Evolutionary conservation across 345 rosid species (phyloP).

Genomic region (Kandelia obovata): DNA sequence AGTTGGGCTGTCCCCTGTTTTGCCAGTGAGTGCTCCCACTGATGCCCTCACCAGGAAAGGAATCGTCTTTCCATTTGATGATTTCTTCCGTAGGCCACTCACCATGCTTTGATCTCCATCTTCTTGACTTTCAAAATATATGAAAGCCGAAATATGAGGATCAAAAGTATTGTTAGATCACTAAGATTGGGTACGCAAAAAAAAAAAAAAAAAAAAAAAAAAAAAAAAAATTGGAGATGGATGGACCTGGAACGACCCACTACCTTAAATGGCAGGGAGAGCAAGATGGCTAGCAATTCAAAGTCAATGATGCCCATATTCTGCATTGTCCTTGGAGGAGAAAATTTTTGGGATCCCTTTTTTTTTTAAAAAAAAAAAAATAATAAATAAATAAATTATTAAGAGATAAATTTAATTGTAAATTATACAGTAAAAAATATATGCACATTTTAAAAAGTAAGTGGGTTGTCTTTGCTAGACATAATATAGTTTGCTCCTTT

Average conservation of each 20-base stretch:
- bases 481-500: too few relatives aligned
- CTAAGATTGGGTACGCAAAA: constrained; percentile 8
- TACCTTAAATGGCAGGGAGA: background rate
- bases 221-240: background rate
- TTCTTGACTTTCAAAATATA: constrained; percentile 32
- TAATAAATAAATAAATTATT: too few relatives aligned
- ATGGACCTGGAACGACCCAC: constrained; percentile 5
- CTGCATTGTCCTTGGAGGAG: background rate
- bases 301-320: background rate
- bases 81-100: constrained; percentile 47
- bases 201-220: background rate
- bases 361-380: too few relatives aligned
- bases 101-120: constrained; percentile 37
- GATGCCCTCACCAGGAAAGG: constrained; percentile 32
- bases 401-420: too few relatives aligned
- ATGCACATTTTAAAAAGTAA: too few relatives aligned
- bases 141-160: constrained; percentile 44
- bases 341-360: too few relatives aligned
- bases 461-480: too few relatives aligned
- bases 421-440: too few relatives aligned
- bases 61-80: constrained; percentile 30
- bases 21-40: constrained; percentile 32
- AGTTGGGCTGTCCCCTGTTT: background rate
- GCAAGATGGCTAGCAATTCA: background rate
- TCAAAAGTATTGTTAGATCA: constrained; percentile 19